phyloP scores from a whole-genome alignment of 305 asterid genomes.

The Fraxinus albicans region DNA sequence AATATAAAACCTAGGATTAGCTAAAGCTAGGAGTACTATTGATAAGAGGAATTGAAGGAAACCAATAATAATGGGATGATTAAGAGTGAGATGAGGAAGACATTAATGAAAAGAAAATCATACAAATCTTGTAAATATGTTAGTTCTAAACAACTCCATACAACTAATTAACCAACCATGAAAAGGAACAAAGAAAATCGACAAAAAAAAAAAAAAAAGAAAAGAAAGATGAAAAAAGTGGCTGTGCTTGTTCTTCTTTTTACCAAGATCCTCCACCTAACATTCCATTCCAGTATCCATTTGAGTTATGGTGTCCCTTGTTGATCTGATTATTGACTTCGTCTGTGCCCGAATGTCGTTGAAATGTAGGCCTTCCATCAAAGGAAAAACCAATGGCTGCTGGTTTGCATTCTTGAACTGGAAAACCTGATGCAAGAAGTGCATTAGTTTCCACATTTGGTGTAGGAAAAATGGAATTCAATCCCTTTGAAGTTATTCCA shows the following conservation, averaged over 20 bases:
- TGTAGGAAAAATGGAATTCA: constrained; percentile 40
- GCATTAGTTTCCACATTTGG: constrained; percentile 27
- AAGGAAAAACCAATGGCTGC: constrained; percentile 28
- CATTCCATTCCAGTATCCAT: constrained; percentile 60
- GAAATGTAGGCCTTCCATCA: constrained; percentile 49
- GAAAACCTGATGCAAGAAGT: constrained; percentile 39
- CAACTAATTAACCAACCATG: constrained; percentile 32
- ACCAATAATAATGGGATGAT: not conserved
- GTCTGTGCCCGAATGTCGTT: constrained; percentile 30
- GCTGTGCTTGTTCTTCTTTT: not conserved
- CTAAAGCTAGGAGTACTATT: not conserved
- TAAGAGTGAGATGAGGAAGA: not conserved
- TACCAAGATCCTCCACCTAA: constrained; percentile 50
- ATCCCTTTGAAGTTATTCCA: constrained; percentile 41
- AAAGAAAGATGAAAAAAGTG: not conserved
- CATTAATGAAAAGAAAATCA: not conserved
- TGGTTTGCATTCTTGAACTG: constrained; percentile 65
- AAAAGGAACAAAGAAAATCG: constrained; percentile 15
- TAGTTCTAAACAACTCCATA: constrained; percentile 46
- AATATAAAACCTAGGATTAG: not conserved
- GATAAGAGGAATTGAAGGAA: not conserved
- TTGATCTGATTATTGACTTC: constrained; percentile 32
- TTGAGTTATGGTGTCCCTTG: constrained; percentile 46
- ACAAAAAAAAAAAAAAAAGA: not conserved
- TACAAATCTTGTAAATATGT: constrained; percentile 26